These are phyloP conservation scores for Coemansia sp. DNA, from an alignment of 192 early-diverging fungal species.

Conservation along the genomic window DNA sequence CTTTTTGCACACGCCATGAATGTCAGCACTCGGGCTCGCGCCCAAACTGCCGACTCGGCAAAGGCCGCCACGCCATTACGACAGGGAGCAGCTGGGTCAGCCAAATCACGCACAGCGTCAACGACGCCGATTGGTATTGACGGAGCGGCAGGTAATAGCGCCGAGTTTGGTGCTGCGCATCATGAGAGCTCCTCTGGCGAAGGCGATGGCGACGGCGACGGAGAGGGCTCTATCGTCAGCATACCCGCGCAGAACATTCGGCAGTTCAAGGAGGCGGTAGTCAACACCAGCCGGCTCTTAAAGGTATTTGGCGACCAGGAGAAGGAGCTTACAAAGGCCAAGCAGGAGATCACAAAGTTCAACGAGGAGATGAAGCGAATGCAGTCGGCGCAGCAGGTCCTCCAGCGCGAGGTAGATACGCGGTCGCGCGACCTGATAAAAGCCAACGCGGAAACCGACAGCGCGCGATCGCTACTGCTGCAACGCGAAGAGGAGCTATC, in stretches of 20 bases:
- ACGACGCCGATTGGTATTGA: background rate
- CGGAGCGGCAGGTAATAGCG: background rate
- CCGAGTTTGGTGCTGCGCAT: background rate
- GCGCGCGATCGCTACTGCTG: slow-evolving; percentile 34
- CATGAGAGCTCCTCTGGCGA: slow-evolving; percentile 10
- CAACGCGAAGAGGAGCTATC: slow-evolving; percentile 50
- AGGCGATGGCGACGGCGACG: slow-evolving; percentile 6
- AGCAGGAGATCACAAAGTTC: slow-evolving; percentile 38
- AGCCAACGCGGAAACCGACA: slow-evolving; percentile 47
- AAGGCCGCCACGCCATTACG: background rate
- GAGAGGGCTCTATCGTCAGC: slow-evolving; percentile 22
- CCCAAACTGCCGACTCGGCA: slow-evolving; percentile 32
- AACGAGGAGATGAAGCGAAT: slow-evolving; percentile 35
- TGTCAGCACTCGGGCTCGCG: slow-evolving; percentile 37
- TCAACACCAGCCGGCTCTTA: slow-evolving; percentile 52
- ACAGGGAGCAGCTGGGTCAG: background rate
- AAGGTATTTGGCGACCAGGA: slow-evolving; percentile 53
- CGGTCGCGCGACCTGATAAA: slow-evolving; percentile 34
- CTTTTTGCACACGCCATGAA: slow-evolving; percentile 24
- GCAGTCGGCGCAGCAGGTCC: slow-evolving; percentile 21
- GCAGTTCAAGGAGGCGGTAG: slow-evolving; percentile 51
- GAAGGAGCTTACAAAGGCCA: slow-evolving; percentile 47
- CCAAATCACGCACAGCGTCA: slow-evolving; percentile 9
- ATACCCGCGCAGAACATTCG: slow-evolving; percentile 47
- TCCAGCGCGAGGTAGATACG: slow-evolving; percentile 44